Base-by-base conservation (phyloP, 2,329 filamentous ascomycete species). In the Monilinia vaccinii-corymbosi region DNA sequence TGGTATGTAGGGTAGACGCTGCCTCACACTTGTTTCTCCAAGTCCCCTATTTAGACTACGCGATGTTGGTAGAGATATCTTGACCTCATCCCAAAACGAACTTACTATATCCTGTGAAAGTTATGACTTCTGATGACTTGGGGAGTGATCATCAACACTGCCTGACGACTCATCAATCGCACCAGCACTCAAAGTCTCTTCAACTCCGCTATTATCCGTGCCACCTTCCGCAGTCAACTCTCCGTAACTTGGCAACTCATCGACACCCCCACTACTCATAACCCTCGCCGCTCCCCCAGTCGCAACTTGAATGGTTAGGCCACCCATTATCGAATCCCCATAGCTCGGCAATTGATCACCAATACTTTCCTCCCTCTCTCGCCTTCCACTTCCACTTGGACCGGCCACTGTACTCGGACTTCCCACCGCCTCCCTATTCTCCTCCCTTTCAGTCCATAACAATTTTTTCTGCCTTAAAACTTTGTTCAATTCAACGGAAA, bases 401-500 rank as follows among this genome's bases (percentile, higher is more conserved):
- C 51, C 51, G 13, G 11, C 4, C 7, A 23, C 38, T 23, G 21
- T 44, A 11, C 31, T 42, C 7, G 14, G 14, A 31, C 23, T 32
- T 13, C 25, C 44, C n/a, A 60, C 56, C 28, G 52, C 58, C 42
- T 47, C 46, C 13, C 51, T 56, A n/a, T 31, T 52, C 32, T 61
- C 61, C 34, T 55, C 56, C 14, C 61, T 56, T 38, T 60, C 36
- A 28, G 58, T 64, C 49, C 60, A 58, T 42, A 63, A 46, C 34
- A 63, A 14, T 3, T 31, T 50, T 8, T 53, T 60, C 45, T 58
- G 52, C 56, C 59, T 62, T 31, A 21, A 21, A 14, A 53, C 28
- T 16, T 32, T 42, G 7, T 51, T 28, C 11, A 61, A 44, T 23
- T 62, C 44, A 21, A 55, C 18, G 13, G 48, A 53, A 18, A 56